Evolutionary conservation across 306 rosid genomes (phyloP).

Genomic region (Elaeagnus macrophylla): DNA sequence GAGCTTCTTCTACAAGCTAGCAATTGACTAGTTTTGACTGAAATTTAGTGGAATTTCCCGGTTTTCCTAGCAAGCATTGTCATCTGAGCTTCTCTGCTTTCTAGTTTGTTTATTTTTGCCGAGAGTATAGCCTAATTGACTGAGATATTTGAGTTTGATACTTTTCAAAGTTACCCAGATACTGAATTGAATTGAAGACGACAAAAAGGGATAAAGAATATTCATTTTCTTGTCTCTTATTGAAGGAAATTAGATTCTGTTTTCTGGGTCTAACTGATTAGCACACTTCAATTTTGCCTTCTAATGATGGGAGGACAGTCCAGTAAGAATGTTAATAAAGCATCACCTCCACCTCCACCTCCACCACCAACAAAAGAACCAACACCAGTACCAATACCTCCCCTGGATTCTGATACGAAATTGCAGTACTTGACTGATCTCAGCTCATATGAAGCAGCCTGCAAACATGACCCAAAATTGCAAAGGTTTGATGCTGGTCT

Average conservation of each 20-base stretch:
- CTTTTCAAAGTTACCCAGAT: not conserved
- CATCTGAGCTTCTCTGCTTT: not conserved
- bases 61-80: no score
- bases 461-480: conserved; percentile 50
- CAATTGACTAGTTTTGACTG: not conserved
- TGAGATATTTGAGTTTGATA: not conserved
- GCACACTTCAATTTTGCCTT: not conserved
- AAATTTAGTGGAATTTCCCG: not conserved
- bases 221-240: not conserved
- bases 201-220: not conserved
- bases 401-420: conserved; percentile 31
- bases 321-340: conserved; percentile 35
- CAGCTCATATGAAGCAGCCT: conserved; percentile 71
- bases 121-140: not conserved
- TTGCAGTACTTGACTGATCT: conserved; percentile 43
- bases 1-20: not conserved
- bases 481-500: conserved; percentile 55
- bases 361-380: not conserved
- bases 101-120: not conserved
- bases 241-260: not conserved
- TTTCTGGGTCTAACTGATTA: not conserved
- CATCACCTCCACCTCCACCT: not conserved
- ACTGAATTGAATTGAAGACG: conserved; percentile 9
- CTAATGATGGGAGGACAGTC: conserved; percentile 64
- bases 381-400: conserved; percentile 13